Evolutionary conservation across 2,329 filamentous ascomycete genomes (phyloP).

Genomic region (Colletotrichum theobromicola): DNA sequence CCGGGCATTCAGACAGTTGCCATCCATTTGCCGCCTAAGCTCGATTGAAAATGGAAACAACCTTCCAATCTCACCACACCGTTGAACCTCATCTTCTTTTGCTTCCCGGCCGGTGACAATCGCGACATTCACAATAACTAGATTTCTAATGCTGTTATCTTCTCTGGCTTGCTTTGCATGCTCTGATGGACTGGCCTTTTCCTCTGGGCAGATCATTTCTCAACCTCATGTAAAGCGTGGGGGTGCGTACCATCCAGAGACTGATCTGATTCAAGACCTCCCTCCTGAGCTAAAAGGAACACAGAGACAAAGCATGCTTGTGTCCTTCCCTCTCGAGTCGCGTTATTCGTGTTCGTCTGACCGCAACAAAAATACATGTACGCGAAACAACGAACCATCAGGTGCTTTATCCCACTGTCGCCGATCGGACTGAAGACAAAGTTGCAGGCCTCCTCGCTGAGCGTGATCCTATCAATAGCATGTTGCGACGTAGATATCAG

Average conservation of each 20-base stretch:
- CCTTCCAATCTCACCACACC: not conserved
- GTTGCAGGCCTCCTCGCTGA: not conserved
- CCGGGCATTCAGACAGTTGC: not conserved
- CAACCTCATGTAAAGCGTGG: not conserved
- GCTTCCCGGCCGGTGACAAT: not conserved
- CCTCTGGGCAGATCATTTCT: not conserved
- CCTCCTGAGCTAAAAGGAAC: rapidly evolving
- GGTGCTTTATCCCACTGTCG: not conserved
- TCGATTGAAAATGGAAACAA: not conserved
- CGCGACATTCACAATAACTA: not conserved
- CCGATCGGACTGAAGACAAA: not conserved
- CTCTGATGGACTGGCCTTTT: not conserved
- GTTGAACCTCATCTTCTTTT: not conserved
- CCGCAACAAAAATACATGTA: not conserved
- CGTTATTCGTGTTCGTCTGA: not conserved
- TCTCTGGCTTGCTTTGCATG: not conserved
- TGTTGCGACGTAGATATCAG: not conserved
- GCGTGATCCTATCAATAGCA: rapidly evolving
- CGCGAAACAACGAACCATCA: rapidly evolving
- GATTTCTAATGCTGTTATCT: rapidly evolving
- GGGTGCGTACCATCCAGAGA: not conserved
- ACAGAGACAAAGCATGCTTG: rapidly evolving
- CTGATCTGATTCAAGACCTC: not conserved
- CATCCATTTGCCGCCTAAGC: not conserved
- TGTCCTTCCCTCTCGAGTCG: not conserved